A percentile compares a stretch with the other conserved stretches of the same genome.
phyloP scores from a whole-genome alignment of 768 basidiomycete species.

The Trametes punicea region DNA sequence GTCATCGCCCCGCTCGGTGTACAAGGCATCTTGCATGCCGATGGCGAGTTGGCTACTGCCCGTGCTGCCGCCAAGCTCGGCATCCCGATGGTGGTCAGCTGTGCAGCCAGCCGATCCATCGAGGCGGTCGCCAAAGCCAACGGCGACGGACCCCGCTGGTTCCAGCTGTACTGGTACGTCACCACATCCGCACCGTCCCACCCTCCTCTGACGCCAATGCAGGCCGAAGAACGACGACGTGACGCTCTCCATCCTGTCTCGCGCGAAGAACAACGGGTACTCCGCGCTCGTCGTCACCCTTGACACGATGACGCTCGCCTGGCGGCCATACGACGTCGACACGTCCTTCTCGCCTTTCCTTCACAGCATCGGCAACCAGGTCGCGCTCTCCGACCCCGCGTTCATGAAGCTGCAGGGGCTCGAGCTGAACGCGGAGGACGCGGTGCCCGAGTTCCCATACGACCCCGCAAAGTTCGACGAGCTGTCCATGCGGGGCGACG shows the following conservation, averaged over 20 bases:
- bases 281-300: constrained; percentile 74
- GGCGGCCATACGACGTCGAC: constrained; percentile 74
- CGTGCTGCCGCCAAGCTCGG: constrained; percentile 59
- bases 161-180: constrained; percentile 78
- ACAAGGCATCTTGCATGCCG: constrained; percentile 67
- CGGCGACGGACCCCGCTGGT: constrained; percentile 69
- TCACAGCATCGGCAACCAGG: constrained; percentile 63
- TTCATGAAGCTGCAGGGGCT: constrained; percentile 63
- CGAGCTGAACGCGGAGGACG: constrained; percentile 39
- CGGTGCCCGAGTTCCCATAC: constrained; percentile 55
- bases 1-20: constrained; percentile 76
- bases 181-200: not conserved
- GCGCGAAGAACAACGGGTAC: constrained; percentile 66
- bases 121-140: constrained; percentile 77
- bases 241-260: constrained; percentile 58
- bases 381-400: constrained; percentile 71
- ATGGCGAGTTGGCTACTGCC: constrained; percentile 70
- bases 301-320: constrained; percentile 70
- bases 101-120: constrained; percentile 67
- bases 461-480: constrained; percentile 46
- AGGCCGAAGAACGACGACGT: constrained; percentile 65
- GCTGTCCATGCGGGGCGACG: constrained; percentile 45
- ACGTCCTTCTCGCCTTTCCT: constrained; percentile 62
- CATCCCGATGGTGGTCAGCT: constrained; percentile 72
- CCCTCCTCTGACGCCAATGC: not conserved